Evolutionary conservation across 1,284 basidiomycete species (phyloP).

Genomic region (Apiotrichum gracile): DNA sequence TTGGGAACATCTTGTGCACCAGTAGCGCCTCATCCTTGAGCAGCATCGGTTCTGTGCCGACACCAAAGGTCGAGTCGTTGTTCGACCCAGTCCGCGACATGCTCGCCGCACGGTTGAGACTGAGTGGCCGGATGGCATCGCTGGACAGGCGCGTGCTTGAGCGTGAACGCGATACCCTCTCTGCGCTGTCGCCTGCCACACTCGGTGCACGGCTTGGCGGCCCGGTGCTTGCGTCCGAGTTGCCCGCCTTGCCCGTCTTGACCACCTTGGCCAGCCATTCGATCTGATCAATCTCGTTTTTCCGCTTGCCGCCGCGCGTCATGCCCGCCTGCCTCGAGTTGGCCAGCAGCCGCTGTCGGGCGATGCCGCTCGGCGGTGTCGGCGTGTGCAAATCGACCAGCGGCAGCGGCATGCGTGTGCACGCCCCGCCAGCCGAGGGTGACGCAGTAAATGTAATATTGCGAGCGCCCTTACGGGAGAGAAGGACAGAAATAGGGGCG

Average conservation of each 20-base stretch:
- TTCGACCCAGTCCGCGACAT: background rate
- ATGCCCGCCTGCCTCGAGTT: constrained; percentile 36
- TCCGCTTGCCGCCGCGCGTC: constrained; percentile 41
- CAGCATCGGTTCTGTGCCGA: constrained; percentile 49
- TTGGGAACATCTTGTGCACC: constrained; percentile 63
- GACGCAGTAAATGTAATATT: constrained; percentile 41
- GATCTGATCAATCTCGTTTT: constrained; percentile 41
- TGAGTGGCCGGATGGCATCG: constrained; percentile 2
- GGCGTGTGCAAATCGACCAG: constrained; percentile 11
- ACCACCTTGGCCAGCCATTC: constrained; percentile 47
- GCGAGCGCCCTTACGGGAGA: constrained; percentile 48
- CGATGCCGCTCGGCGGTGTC: constrained; percentile 31
- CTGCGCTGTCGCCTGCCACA: constrained; percentile 16
- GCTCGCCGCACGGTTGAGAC: constrained; percentile 3
- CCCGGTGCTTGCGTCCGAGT: constrained; percentile 3
- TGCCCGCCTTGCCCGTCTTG: constrained; percentile 11
- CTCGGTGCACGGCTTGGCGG: constrained; percentile 7
- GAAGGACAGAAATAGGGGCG: constrained; percentile 50
- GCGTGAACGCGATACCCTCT: constrained; percentile 21
- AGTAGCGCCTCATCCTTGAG: constrained; percentile 80
- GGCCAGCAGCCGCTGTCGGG: constrained; percentile 26
- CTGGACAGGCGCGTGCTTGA: background rate
- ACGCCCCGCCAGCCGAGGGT: background rate
- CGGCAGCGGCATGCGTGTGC: background rate
- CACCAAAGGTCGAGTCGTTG: constrained; percentile 13